Evolutionary conservation across 306 rosid genomes (phyloP), one percentile per base, ranked within the genome.

Genomic region (Cicer arietinum): DNA sequence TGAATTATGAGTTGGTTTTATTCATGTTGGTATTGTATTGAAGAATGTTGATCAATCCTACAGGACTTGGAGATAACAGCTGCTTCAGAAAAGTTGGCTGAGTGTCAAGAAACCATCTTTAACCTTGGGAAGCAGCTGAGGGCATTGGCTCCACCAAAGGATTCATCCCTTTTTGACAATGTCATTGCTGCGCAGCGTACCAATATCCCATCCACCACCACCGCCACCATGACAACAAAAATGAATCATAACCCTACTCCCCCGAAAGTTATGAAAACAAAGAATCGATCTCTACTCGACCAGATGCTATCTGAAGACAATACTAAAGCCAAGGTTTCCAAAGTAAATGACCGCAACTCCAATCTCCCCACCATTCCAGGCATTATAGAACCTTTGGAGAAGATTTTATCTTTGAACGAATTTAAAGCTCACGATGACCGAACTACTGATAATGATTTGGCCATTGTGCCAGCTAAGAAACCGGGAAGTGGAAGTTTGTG

Each of bases 1-100:
- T 54, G 39, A 73, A 47, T 8, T 30, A 61, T 45, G 68, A 52
- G 64, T 61, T 75, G 77, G 65, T 71, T 35, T 71, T 35, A n/a
- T 67, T 57, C 66, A 6, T 74, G 6, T 61, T 63, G 42, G 51
- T 57, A 50, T 62, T 60, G 35, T 56, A 61, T 78, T 37, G 65
- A 77, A 52, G 13, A 58, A 7, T 69, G 62, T 51, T 72, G 18
- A 71, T 65, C 57, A 82, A 83, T 42, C 60, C 71, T 76, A 65
- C 89, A 93, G 97, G 98, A 87, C n/a, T 80, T 78, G 90, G 97
- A 91, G 87, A 91, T 93, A 78, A 83, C 98, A 77, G 87, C 96
- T 71, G 98, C 97, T 80, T 91, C 97, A 14, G 96, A 91, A 78
- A 93, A 91, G 85, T 73, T 93, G 84, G 97, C 97, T 0, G 98